Evolutionary conservation across 805 yeast genomes (phyloP).

Genomic region (Brettanomyces sp.): DNA sequence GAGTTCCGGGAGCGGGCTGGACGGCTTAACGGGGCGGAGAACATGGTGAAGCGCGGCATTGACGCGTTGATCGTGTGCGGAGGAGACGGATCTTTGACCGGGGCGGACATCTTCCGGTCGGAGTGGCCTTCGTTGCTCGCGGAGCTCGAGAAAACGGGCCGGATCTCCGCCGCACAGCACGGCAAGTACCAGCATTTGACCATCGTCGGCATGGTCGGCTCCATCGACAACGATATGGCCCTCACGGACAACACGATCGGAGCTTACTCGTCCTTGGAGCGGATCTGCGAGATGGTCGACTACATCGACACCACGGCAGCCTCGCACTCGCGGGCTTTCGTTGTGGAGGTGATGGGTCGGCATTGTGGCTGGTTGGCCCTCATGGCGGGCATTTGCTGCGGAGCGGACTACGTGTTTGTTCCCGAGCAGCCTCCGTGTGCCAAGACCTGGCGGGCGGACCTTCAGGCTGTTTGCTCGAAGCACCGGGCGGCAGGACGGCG

Average conservation of each 20-base stretch:
- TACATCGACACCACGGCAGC: slow-evolving; percentile 79
- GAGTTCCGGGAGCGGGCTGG: slow-evolving; percentile 63
- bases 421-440: slow-evolving; percentile 70
- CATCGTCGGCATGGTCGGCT: slow-evolving; percentile 70
- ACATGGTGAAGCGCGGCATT: slow-evolving; percentile 61
- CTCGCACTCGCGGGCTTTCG: slow-evolving; percentile 76
- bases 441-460: slow-evolving; percentile 56
- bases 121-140: slow-evolving; percentile 70
- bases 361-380: slow-evolving; percentile 85
- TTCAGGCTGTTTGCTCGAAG: slow-evolving; percentile 51
- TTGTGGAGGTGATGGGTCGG: slow-evolving; percentile 83
- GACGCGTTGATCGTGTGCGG: slow-evolving; percentile 77
- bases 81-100: slow-evolving; percentile 78
- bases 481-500: slow-evolving; percentile 69
- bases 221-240: slow-evolving; percentile 83
- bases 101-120: slow-evolving; percentile 66
- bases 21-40: slow-evolving; percentile 51
- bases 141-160: slow-evolving; percentile 40
- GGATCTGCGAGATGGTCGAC: slow-evolving; percentile 69
- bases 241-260: slow-evolving; percentile 79
- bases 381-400: slow-evolving; percentile 71
- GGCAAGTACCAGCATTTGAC: slow-evolving; percentile 46
- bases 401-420: slow-evolving; percentile 73
- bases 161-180: slow-evolving; percentile 37
- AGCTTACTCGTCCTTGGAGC: slow-evolving; percentile 66